Evolutionary conservation across 2,329 filamentous ascomycete genomes (phyloP), one percentile per base, ranked within the genome.

Genomic region (Ceratocystis ficicola): DNA sequence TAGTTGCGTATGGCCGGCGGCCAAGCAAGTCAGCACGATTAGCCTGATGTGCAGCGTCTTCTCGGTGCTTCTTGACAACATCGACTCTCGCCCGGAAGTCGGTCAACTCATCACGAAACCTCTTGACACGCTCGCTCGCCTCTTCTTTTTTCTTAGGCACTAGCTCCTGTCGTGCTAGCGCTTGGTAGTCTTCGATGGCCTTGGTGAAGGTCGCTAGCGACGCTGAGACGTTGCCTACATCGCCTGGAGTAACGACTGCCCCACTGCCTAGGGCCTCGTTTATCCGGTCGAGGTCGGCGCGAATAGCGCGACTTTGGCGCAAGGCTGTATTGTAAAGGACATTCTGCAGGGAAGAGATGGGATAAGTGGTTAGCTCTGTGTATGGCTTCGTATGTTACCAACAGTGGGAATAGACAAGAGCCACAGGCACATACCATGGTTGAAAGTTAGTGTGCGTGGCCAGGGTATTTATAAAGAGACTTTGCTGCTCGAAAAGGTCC

Each of bases 101-200:
- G 63, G 86, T 77, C 2, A 97, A 82, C 73, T 97, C 93, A 55
- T 81, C 76, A 67, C 90, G 86, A 76, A 99, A 99, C 71, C 86
- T 90, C 75, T 89, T 88, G 67, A 96, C 81, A 57, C 94, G 85
- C 73, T 95, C 90, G 69, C 85, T 81, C 0, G 93, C 94, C 73
- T 97, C 96, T 68, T 94, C 87, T 71, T 95, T 89, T 77, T 97
- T 99, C 68, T 89, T 87, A 3, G 88, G 83, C 66, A 95, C 92
- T 41, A 96, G 84, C 75, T 99, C 94, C 72, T 93, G 89, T 70
- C 89, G 89, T 0, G 92, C 88, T 36, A 95, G 84, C 65, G 83
- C 82, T 72, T 88, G 85, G 79, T 99, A 99, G 73, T 96, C 92
- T 77, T 96, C 92, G 69, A 99, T 82, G 0, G 90, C 95, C 68